phyloP scores from a whole-genome alignment of 352 stramenopile species.

The Hyaloperonospora brassicae region DNA sequence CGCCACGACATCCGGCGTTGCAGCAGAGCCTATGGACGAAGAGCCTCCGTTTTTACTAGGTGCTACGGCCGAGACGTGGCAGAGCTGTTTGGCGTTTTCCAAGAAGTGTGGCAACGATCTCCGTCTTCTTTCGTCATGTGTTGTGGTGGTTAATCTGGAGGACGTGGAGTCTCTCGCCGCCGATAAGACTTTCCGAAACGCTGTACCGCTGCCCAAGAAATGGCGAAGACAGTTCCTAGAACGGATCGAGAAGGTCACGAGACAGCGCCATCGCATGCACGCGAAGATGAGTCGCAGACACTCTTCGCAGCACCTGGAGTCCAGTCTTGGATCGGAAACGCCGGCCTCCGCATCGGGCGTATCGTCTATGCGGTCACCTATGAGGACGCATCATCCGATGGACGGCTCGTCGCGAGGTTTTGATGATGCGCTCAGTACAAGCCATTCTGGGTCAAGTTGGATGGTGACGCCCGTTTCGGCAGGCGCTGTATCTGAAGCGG shows the following conservation, averaged over 20 bases:
- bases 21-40: constrained; percentile 18
- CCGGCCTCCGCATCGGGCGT: constrained; percentile 26
- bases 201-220: constrained; percentile 59
- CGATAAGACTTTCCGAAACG: constrained; percentile 51
- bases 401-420: constrained; percentile 30
- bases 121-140: constrained; percentile 41
- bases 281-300: constrained; percentile 36
- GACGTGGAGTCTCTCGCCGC: constrained; percentile 37
- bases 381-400: constrained; percentile 19
- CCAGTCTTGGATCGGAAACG: constrained; percentile 31
- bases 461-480: constrained; percentile 21
- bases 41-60: constrained; percentile 64
- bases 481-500: constrained; percentile 16
- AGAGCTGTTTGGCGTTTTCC: constrained; percentile 43
- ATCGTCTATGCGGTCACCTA: constrained; percentile 31
- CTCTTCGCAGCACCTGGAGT: constrained; percentile 20
- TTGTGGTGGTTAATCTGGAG: constrained; percentile 68
- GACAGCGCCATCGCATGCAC: constrained; percentile 52
- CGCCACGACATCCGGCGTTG: constrained; percentile 1
- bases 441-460: constrained; percentile 36
- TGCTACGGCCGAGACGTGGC: constrained; percentile 59
- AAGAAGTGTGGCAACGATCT: constrained; percentile 44
- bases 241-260: constrained; percentile 58
- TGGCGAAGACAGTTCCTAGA: constrained; percentile 71
- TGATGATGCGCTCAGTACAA: constrained; percentile 38